Evolutionary conservation across 2,329 filamentous ascomycete genomes (phyloP).

Genomic region (Scolecobasidium constrictum): DNA sequence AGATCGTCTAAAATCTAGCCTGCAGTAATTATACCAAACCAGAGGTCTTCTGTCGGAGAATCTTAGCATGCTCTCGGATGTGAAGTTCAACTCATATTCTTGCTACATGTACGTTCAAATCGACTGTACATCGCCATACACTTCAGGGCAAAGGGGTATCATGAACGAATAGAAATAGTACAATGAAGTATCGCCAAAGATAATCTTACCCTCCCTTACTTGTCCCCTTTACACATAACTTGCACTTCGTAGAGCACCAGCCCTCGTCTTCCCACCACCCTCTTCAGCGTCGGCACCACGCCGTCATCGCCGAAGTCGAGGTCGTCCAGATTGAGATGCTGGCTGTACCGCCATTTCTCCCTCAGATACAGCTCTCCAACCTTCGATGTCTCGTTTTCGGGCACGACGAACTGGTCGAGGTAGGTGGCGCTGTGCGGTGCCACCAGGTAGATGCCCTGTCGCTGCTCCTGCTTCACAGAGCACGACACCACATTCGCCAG

Average conservation of each 20-base stretch:
- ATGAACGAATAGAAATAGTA: no score
- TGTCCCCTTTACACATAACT: constrained; percentile 23
- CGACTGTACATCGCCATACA: no score
- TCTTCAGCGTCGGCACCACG: constrained; percentile 56
- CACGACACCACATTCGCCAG: constrained; percentile 52
- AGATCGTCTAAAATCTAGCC: no score
- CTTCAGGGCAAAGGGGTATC: no score
- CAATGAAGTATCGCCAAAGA: no score
- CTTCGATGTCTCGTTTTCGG: constrained; percentile 11
- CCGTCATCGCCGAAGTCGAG: constrained; percentile 70
- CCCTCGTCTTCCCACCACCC: constrained; percentile 47
- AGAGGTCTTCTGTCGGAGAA: no score
- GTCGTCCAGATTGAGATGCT: constrained; percentile 69
- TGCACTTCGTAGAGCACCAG: constrained; percentile 33
- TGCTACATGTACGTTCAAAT: no score
- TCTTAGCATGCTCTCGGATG: no score
- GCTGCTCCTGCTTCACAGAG: constrained; percentile 32
- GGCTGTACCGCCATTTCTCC: constrained; percentile 56
- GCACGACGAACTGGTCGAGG: constrained; percentile 43
- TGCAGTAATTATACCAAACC: no score
- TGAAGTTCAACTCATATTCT: no score
- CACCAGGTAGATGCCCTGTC: constrained; percentile 48
- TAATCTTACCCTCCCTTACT: no score
- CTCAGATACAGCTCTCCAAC: constrained; percentile 46
- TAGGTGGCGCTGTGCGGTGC: constrained; percentile 62